Conservation (phyloP, 441 rosid genomes). For the Pelargonium citronellum region DNA sequence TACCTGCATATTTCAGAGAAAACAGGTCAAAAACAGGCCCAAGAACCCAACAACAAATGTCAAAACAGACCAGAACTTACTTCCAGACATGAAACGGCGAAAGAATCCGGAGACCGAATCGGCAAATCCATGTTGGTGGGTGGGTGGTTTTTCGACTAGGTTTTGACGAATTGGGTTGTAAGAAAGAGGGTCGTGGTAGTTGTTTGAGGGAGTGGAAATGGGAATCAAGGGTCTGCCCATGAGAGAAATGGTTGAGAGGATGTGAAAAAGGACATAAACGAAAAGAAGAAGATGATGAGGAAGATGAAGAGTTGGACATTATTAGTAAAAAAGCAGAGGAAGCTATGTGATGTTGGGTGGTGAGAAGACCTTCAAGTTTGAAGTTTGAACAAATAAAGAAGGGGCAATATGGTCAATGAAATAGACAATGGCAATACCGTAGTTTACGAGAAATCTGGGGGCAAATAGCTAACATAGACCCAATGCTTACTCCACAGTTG, state of each 20-base stretch:
- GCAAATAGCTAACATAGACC: too few species aligned
- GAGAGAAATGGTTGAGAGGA: constrained; percentile 10
- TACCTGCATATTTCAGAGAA: constrained; percentile 7
- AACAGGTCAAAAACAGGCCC: not conserved
- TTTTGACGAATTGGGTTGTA: constrained; percentile 23
- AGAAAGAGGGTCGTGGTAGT: constrained; percentile 20
- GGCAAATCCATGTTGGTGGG: constrained; percentile 18
- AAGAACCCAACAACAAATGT: not conserved
- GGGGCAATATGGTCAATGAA: too few species aligned
- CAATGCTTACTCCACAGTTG: too few species aligned
- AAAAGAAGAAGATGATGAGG: not conserved
- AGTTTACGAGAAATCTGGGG: too few species aligned
- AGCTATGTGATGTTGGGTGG: too few species aligned
- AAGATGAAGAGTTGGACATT: not conserved
- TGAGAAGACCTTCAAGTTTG: too few species aligned
- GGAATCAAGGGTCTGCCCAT: constrained; percentile 40
- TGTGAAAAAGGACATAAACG: too few species aligned
- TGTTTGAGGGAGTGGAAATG: constrained; percentile 21
- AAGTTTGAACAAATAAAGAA: too few species aligned
- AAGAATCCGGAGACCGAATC: constrained; percentile 24
- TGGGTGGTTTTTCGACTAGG: constrained; percentile 22
- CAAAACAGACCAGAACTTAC: constrained; percentile 22
- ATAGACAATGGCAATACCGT: too few species aligned
- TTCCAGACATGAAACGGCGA: constrained; percentile 29
- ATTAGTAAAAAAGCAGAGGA: too few species aligned